Evolutionary conservation across 139 green algal genomes (phyloP).

Genomic region (Gonium pectorale): DNA sequence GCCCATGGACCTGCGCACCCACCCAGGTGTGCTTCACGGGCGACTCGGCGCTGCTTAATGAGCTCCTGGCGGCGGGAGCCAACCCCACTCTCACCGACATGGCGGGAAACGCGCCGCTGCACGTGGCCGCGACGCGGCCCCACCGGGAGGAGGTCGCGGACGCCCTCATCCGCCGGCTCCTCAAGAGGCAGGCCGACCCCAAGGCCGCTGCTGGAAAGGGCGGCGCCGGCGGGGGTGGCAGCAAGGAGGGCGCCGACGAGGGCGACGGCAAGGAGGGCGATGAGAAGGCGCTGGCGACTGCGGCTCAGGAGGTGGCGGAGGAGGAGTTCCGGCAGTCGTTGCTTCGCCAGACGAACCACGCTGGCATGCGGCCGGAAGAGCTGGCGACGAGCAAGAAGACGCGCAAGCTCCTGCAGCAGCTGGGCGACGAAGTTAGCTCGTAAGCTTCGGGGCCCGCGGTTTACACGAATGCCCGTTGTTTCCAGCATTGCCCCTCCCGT

Average conservation of each 20-base stretch:
- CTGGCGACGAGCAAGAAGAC: not conserved
- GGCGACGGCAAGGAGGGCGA: not conserved
- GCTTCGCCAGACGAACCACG: not conserved
- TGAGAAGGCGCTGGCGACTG: not conserved
- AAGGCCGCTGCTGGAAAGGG: not conserved
- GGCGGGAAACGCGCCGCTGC: not conserved
- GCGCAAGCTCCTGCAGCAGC: not conserved
- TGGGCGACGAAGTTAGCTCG: not conserved
- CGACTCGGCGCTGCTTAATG: not conserved
- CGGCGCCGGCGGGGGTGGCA: not conserved
- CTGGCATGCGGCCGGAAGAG: not conserved
- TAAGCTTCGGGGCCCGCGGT: too few relatives aligned
- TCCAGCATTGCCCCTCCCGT: too few relatives aligned
- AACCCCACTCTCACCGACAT: not conserved
- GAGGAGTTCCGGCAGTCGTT: not conserved
- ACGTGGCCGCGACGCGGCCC: not conserved
- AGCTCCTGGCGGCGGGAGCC: conserved; percentile 17
- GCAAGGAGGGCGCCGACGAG: not conserved
- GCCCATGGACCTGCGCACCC: not conserved
- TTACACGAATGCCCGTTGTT: too few relatives aligned
- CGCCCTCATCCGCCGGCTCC: too few relatives aligned
- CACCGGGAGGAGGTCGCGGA: conserved; percentile 1
- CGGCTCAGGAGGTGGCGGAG: not conserved
- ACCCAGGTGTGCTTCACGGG: not conserved
- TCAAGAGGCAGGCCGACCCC: too few relatives aligned